Evolutionary conservation across 1,284 basidiomycete genomes (phyloP).

Genomic region (Phlebopus sp.): DNA sequence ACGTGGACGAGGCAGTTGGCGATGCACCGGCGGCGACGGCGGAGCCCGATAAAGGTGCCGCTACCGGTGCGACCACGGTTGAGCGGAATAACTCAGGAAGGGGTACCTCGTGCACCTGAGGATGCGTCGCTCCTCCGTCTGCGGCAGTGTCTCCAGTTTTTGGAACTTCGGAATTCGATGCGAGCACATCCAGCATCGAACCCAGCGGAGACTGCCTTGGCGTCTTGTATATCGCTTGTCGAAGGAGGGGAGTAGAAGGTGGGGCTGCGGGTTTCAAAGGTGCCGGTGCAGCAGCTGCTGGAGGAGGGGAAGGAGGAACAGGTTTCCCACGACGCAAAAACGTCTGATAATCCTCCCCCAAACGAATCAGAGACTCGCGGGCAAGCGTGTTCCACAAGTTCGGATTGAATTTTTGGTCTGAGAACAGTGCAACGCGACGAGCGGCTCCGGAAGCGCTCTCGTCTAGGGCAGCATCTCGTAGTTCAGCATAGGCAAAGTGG

Average conservation of each 20-base stretch:
- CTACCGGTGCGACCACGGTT: constrained; percentile 33
- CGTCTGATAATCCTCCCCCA: constrained; percentile 65
- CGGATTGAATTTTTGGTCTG: constrained; percentile 65
- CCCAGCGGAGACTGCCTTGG: constrained; percentile 44
- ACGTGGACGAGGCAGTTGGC: constrained; percentile 16
- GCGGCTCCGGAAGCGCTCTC: constrained; percentile 37
- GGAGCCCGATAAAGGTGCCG: constrained; percentile 28
- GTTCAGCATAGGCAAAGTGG: constrained; percentile 57
- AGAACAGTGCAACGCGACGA: constrained; percentile 58
- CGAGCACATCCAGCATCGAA: constrained; percentile 51
- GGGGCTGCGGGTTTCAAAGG: constrained; percentile 24
- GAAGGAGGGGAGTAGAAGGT: constrained; percentile 42
- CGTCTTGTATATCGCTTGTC: constrained; percentile 47
- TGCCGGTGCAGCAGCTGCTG: constrained; percentile 21
- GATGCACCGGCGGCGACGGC: constrained; percentile 1
- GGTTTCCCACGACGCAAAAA: constrained; percentile 52
- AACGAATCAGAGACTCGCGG: constrained; percentile 54
- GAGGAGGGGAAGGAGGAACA: constrained; percentile 22
- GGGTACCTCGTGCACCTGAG: constrained; percentile 40
- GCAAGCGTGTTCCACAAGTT: constrained; percentile 61
- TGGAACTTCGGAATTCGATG: constrained; percentile 54
- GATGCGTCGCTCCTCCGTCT: constrained; percentile 17
- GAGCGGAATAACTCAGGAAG: constrained; percentile 62
- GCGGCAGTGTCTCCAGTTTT: constrained; percentile 47
- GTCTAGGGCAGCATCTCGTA: constrained; percentile 44